Conservation (phyloP, 352 stramenopile genomes). For the Elongisporangium senticosum region DNA sequence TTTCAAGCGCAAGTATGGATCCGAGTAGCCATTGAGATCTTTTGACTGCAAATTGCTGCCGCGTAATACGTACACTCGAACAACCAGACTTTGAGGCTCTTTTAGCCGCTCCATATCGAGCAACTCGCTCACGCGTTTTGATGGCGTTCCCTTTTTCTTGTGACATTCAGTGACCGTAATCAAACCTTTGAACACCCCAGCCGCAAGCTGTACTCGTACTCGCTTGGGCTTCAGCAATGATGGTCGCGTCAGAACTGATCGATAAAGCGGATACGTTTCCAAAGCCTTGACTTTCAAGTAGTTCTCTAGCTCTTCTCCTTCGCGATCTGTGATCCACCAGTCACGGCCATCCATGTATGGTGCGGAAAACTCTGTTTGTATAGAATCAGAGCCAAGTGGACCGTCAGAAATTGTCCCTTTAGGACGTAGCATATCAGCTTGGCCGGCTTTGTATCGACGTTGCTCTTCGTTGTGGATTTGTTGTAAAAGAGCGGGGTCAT, state of each 20-base stretch:
- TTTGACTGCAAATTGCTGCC: conserved; percentile 73
- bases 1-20: conserved; percentile 74
- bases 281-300: conserved; percentile 65
- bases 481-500: conserved; percentile 49
- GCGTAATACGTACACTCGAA: conserved; percentile 73
- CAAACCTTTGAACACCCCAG: conserved; percentile 79
- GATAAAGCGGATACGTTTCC: conserved; percentile 68
- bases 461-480: conserved; percentile 37
- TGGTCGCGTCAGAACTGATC: conserved; percentile 49
- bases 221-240: conserved; percentile 48
- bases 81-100: conserved; percentile 47
- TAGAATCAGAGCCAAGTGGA: no score
- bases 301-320: conserved; percentile 74
- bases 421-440: conserved; percentile 26
- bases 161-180: conserved; percentile 46
- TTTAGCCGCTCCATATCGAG: conserved; percentile 45
- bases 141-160: conserved; percentile 10
- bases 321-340: conserved; percentile 68
- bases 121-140: conserved; percentile 6
- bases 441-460: conserved; percentile 45
- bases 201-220: conserved; percentile 46
- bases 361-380: background rate
- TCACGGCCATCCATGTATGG: conserved; percentile 58
- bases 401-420: background rate
- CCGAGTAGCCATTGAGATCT: conserved; percentile 70